Evolutionary conservation across 2,329 filamentous ascomycete species (phyloP).

Genomic region (Diplodia mutila): DNA sequence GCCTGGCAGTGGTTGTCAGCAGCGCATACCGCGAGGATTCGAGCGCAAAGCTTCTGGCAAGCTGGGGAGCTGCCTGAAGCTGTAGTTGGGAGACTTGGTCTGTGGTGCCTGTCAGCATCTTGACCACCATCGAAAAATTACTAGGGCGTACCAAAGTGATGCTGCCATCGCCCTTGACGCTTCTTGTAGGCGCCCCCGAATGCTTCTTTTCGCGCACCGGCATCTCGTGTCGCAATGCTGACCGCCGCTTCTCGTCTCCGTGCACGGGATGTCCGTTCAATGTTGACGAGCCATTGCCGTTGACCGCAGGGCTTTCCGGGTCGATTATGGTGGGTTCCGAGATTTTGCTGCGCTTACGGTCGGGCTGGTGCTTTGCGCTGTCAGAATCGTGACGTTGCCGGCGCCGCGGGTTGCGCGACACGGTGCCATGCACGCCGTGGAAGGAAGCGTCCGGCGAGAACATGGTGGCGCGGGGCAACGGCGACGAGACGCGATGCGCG

Average conservation of each 20-base stretch:
- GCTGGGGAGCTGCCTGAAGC: slow-evolving; percentile 80
- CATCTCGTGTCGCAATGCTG: slow-evolving; percentile 41
- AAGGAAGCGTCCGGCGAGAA: slow-evolving; percentile 45
- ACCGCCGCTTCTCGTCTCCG: slow-evolving; percentile 34
- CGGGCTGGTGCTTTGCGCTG: slow-evolving; percentile 44
- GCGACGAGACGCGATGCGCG: slow-evolving; percentile 31
- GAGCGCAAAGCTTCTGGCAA: slow-evolving; percentile 76
- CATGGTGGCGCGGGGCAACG: slow-evolving; percentile 35
- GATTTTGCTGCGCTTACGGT: slow-evolving; percentile 54
- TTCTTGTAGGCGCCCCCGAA: slow-evolving; percentile 49
- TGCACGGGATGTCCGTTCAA: slow-evolving; percentile 40
- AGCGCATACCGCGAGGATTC: slow-evolving; percentile 62
- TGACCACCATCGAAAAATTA: not conserved
- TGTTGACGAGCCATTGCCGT: slow-evolving; percentile 36
- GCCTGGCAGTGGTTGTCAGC: slow-evolving; percentile 22
- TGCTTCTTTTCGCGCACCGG: slow-evolving; percentile 47
- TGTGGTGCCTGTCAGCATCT: slow-evolving; percentile 42
- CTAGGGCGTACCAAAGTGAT: slow-evolving; percentile 63
- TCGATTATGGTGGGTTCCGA: slow-evolving; percentile 46
- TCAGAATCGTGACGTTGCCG: slow-evolving; percentile 52
- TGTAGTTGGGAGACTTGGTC: slow-evolving; percentile 84
- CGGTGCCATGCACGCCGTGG: slow-evolving; percentile 41
- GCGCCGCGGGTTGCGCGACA: slow-evolving; percentile 50
- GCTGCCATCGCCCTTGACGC: slow-evolving; percentile 69
- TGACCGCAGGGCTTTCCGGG: slow-evolving; percentile 34